phyloP scores from a whole-genome alignment of 345 rosid species.

The Eutrema japonicum region DNA sequence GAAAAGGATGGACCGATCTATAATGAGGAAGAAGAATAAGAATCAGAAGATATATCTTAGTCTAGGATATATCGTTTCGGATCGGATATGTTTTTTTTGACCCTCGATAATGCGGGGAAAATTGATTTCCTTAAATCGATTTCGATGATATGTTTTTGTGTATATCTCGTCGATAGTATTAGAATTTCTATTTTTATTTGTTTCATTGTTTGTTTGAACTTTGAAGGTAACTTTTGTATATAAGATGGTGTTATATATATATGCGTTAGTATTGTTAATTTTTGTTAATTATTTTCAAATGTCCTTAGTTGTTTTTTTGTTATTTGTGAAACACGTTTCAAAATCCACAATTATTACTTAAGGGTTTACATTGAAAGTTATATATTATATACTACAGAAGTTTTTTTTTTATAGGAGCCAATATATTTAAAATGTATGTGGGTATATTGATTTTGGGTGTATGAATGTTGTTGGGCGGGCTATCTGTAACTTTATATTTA shows the following conservation, averaged over 20 bases:
- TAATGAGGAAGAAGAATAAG: conserved; percentile 31
- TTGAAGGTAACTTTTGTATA: conserved; percentile 29
- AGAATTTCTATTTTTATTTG: conserved; percentile 15
- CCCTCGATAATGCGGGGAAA: conserved; percentile 31
- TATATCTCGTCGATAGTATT: conserved; percentile 37
- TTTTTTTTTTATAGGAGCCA: not conserved
- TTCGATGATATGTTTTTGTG: conserved; percentile 39
- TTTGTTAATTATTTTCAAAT: not conserved
- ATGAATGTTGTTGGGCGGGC: conserved; percentile 14
- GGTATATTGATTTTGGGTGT: conserved; percentile 12
- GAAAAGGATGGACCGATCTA: conserved; percentile 25
- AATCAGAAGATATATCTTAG: conserved; percentile 18
- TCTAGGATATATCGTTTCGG: conserved; percentile 28
- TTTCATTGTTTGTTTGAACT: not conserved
- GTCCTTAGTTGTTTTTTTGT: not conserved
- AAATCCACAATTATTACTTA: not conserved
- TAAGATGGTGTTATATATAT: conserved; percentile 25
- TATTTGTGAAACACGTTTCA: not conserved
- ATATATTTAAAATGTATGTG: not conserved
- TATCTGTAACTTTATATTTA: not conserved
- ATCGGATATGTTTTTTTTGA: conserved; percentile 16
- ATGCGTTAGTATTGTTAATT: not conserved
- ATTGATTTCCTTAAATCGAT: conserved; percentile 20
- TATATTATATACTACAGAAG: not conserved
- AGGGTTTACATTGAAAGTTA: not conserved